Base-by-base conservation (phyloP, 371 early-diverging fungal genomes). In the Mucor racemosus region DNA sequence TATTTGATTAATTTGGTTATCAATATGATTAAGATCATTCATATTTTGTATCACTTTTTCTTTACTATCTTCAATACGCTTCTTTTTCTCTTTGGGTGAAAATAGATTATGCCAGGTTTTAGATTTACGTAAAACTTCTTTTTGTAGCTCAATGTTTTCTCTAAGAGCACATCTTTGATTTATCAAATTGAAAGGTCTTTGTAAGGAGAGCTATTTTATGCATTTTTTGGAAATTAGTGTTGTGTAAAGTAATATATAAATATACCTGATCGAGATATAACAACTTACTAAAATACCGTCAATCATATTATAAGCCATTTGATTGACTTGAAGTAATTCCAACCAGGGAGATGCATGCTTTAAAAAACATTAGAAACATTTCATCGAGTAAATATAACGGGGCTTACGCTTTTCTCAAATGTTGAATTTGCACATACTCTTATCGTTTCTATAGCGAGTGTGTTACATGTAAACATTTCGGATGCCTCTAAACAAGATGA, bases 1-100 rank as follows among this genome's bases (percentile, higher is more conserved):
- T 31, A 79, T 77, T 68, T 78, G 71, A 48, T 68, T 62, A 10
- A 82, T 77, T 65, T 80, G 76, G 56, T 73, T 61, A 19, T 75
- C 77, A 5, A 68, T 63, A 31, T 74, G 72, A 59, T 76, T 72
- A 35, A 76, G 50, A 59, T 79, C 71, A 26, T 71, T 62, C 58
- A 77, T 74, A n/a, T 72, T 77, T 76, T 78, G 62, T n/a, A 72
- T 55, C 34, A 81, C 67, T 48, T 73, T 68, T 13, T 69, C 67
- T 58, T 82, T 77, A 15, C 71, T 67, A 26, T 65, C 56, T 15
- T 76, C 78, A 0, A 73, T 61, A 35, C 68, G 55, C 38, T 62
- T 72, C n/a, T 71, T 70, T 41, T 69, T 71, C 19, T 73, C 75
- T 40, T 65, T 72, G 10, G 69, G 59, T n/a, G 76, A 68, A 35